Base-by-base conservation (phyloP, 2,329 filamentous ascomycete species). In the Penicillium corylophilum region DNA sequence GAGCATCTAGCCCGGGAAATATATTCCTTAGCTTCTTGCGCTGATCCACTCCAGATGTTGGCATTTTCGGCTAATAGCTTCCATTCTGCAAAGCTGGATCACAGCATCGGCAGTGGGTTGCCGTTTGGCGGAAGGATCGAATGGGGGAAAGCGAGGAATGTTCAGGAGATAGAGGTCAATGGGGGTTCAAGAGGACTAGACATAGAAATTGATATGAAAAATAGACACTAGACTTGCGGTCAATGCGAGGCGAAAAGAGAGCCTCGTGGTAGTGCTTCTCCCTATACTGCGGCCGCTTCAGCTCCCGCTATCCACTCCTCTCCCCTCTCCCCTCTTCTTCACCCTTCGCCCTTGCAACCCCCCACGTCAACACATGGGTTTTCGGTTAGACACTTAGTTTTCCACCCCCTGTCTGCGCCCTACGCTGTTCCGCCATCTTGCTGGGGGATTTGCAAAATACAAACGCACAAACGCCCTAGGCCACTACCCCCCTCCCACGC, bases 281-380 rank as follows among this genome's bases (percentile, higher is more conserved):
- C 44, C 44, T 50, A 54, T 53, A 57, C 54, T 20, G 18, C 10
- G 9, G 7, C 6, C 35, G 55, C 40, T 45, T 52, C 53, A 55
- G 51, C 52, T 50, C 42, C 57, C 55, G 53, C 46, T 59, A 59
- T 57, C 58, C 60, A 60, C 58, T 44, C 48, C 51, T 39, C 50
- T 44, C 49, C 44, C 46, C 55, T 40, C 47, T 50, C 49, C 47
- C 46, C 43, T 39, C 54, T 28, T 15, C 46, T 45, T 45, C 53
- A 46, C 45, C 38, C 26, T 29, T 44, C 44, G 26, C 24, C 13
- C 28, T 20, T 20, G 16, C 42, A 31, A 13, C 29, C 28, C 26
- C 24, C 48, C 28, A 36, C 44, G 12, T 46, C 48, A 13, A 22
- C 28, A n/a, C 26, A 16, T 23, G 13, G 29, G 39, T 38, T 24